Evolutionary conservation across 2,329 filamentous ascomycete genomes (phyloP), one percentile per base, ranked within the genome.

Genomic region (Arthrobotrys conoides): DNA sequence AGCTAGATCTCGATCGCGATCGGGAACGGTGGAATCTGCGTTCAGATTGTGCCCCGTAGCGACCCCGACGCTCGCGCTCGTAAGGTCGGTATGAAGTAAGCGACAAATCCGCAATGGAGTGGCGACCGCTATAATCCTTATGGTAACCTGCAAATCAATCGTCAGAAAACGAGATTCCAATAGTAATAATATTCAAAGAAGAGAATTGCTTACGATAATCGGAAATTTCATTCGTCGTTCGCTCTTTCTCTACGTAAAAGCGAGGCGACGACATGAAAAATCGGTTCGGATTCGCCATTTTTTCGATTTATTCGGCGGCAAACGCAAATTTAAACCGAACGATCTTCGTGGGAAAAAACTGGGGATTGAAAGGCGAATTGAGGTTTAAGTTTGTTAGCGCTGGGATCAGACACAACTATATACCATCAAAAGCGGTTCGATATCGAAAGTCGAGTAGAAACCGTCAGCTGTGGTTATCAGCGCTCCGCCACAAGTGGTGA

Each of bases 191-290:
- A 51, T 51, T 14, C 30, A 1, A 14, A 16, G 22, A n/a, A 22
- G 36, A n/a, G 9, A 41, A 55, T n/a, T n/a, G n/a, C 68, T 65
- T 59, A 78, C 75, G 68, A 18, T 64, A 69, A 22, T 78, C 63
- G 41, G 68, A 72, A 24, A 68, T 33, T 1, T 78, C 55, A 14
- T 68, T 53, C 12, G 36, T 22, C 3, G 38, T 36, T 1, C 38
- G 49, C 24, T 76, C 48, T 22, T 59, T 66, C n/a, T 78, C 64
- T 8, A 78, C 55, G 44, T 78, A 78, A 48, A 78, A 78, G 18
- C 75, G 68, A 12, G 75, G 75, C 36, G 75, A 78, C 33, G 68
- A 63, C 68, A 78, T 71, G 63, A 49, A 78, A 22, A 53, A 78
- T 46, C 63, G 46, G 38, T 78, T 53, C 9, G 75, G 75, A 24